Conservation (phyloP, 495 filamentous ascomycete species). For the Parmelia sp. region DNA sequence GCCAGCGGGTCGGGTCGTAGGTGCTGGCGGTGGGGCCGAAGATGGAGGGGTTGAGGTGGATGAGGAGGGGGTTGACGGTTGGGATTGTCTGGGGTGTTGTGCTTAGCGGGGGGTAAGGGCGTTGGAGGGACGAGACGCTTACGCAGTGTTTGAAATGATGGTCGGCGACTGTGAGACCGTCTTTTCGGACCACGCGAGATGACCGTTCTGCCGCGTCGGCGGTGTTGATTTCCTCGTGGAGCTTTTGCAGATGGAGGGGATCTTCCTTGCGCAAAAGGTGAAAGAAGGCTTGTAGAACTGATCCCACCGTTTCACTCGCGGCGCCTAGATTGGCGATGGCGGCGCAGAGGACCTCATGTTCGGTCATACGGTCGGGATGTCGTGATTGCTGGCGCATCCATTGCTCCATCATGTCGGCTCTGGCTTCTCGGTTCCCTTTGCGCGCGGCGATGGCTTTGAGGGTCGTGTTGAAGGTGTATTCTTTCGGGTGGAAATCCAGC, state of each 20-base stretch:
- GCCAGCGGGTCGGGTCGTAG: not conserved
- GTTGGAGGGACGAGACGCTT: not conserved
- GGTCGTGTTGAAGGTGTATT: constrained; percentile 40
- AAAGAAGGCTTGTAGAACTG: constrained; percentile 37
- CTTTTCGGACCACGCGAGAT: not conserved
- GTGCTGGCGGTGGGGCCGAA: not conserved
- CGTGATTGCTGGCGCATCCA: constrained; percentile 37
- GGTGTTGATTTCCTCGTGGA: not conserved
- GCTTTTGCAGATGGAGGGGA: not conserved
- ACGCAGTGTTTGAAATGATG: not conserved
- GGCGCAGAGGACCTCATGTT: constrained; percentile 36
- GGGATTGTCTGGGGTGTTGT: not conserved
- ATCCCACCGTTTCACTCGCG: constrained; percentile 41
- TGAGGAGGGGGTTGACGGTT: not conserved
- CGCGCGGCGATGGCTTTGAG: constrained; percentile 37
- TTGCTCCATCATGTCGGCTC: constrained; percentile 41
- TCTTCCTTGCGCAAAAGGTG: constrained; percentile 28
- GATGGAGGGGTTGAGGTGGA: not conserved
- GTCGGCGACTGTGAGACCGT: not conserved
- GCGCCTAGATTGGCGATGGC: constrained; percentile 39
- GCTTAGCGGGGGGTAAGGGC: not conserved
- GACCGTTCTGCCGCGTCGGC: not conserved
- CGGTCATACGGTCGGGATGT: constrained; percentile 37
- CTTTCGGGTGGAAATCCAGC: constrained; percentile 36
- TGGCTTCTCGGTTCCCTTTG: constrained; percentile 32